phyloP scores from a whole-genome alignment of 208 protist genomes.

The Tritrichomonas foetus region DNA sequence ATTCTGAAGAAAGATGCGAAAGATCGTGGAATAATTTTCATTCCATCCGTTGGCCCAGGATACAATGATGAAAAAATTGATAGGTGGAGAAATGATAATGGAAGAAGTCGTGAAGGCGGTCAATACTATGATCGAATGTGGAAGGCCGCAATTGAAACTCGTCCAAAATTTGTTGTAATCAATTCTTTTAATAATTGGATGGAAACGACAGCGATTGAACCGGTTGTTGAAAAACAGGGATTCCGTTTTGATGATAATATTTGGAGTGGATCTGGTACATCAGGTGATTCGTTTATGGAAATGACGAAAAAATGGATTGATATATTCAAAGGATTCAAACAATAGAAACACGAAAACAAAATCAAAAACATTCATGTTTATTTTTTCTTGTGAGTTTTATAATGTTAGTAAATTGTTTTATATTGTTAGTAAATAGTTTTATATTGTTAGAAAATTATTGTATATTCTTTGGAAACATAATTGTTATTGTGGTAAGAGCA shows the following conservation, averaged over 20 bases:
- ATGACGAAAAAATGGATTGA: neutral
- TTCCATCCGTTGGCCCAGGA: slow-evolving; percentile 60
- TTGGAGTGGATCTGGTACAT: neutral
- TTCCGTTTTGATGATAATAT: neutral
- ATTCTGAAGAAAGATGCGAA: neutral
- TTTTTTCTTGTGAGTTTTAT: neutral
- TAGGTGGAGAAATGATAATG: slow-evolving; percentile 56
- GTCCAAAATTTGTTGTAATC: slow-evolving; percentile 50
- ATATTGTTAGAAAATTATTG: neutral
- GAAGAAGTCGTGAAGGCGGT: slow-evolving; percentile 41
- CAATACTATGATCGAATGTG: slow-evolving; percentile 57
- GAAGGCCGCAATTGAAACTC: slow-evolving; percentile 42
- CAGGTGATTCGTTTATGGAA: neutral
- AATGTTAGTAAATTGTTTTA: neutral
- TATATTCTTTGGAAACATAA: too few species aligned
- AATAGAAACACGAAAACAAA: neutral
- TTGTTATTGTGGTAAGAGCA: too few species aligned
- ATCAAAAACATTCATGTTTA: neutral
- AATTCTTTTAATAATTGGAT: slow-evolving; percentile 65
- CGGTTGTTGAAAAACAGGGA: slow-evolving; percentile 39
- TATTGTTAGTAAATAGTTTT: neutral
- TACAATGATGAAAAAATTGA: slow-evolving; percentile 61
- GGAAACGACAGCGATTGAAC: slow-evolving; percentile 64
- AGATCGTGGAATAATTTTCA: slow-evolving; percentile 44
- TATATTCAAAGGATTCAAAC: neutral